phyloP scores from a whole-genome alignment of 208 protist species.

The Trichomonas vaginalis region DNA sequence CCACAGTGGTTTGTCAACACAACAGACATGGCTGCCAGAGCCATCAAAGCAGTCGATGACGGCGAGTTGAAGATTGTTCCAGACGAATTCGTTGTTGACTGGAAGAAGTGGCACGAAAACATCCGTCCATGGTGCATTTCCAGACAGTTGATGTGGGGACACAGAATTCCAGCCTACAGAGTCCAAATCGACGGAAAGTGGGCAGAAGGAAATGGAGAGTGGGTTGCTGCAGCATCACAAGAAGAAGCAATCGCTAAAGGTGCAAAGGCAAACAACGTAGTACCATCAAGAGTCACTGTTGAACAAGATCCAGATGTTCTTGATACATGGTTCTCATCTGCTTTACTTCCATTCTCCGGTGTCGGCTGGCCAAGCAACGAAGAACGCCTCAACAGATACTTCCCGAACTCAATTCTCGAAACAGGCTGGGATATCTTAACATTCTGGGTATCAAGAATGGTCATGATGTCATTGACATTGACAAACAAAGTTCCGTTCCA shows the following conservation, averaged over 20 bases:
- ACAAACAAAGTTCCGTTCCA: slow-evolving; percentile 78
- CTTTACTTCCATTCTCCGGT: slow-evolving; percentile 90
- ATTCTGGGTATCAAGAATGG: slow-evolving; percentile 99
- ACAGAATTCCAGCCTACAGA: slow-evolving; percentile 95
- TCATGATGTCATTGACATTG: slow-evolving; percentile 92
- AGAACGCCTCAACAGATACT: slow-evolving; percentile 78
- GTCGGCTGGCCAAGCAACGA: slow-evolving; percentile 68
- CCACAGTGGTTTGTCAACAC: slow-evolving; percentile 98
- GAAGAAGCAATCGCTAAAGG: slow-evolving; percentile 62
- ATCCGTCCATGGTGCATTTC: slow-evolving; percentile 63
- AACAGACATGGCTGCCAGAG: slow-evolving; percentile 47
- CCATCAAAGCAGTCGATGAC: slow-evolving; percentile 36
- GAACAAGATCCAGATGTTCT: slow-evolving; percentile 95
- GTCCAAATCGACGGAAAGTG: slow-evolving; percentile 55
- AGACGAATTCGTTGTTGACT: slow-evolving; percentile 45
- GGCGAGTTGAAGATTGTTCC: slow-evolving; percentile 76
- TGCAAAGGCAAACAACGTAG: slow-evolving; percentile 20
- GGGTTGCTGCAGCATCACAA: slow-evolving; percentile 29
- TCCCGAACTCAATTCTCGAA: slow-evolving; percentile 83
- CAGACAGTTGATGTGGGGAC: slow-evolving; percentile 93
- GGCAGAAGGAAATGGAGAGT: neutral
- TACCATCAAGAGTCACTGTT: neutral
- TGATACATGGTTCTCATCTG: slow-evolving; percentile 99
- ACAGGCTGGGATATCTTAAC: slow-evolving; percentile 99
- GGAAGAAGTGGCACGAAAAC: slow-evolving; percentile 38